A percentile compares a stretch with the other conserved stretches of the same genome.
These are phyloP conservation scores for Botrytis medusae DNA, from an alignment of 2,329 filamentous ascomycete genomes.

Conservation along the genomic window DNA sequence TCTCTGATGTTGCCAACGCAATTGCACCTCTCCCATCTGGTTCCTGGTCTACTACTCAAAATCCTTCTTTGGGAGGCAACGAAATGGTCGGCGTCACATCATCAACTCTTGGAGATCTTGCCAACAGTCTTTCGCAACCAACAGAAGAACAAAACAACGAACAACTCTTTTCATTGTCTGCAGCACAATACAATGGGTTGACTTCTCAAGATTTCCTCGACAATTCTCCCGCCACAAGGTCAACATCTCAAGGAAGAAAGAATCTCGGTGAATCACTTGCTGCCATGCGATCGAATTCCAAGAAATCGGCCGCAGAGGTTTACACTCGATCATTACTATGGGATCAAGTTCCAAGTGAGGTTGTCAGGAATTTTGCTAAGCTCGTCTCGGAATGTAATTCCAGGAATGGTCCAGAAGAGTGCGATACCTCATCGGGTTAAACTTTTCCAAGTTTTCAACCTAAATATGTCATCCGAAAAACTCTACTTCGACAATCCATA, in stretches of 20 bases:
- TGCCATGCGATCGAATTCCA: conserved; percentile 70
- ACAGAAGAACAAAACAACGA: conserved; percentile 84
- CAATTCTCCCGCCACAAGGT: conserved; percentile 48
- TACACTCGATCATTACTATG: conserved; percentile 91
- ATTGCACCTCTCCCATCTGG: conserved; percentile 55
- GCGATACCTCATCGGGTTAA: conserved; percentile 26
- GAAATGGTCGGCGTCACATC: conserved; percentile 53
- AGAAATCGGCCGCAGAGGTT: conserved; percentile 78
- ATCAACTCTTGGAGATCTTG: conserved; percentile 64
- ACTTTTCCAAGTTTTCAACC: neutral
- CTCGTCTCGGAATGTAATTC: conserved; percentile 76
- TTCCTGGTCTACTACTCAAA: conserved; percentile 45
- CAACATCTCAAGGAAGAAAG: conserved; percentile 63
- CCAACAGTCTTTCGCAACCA: conserved; percentile 68
- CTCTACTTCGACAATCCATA: conserved; percentile 22
- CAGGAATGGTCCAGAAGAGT: conserved; percentile 38
- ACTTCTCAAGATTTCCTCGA: conserved; percentile 72
- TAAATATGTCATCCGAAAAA: conserved; percentile 7
- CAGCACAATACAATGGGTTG: conserved; percentile 85
- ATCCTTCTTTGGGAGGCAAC: conserved; percentile 45
- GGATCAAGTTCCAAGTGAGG: conserved; percentile 90
- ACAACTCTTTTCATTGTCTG: conserved; percentile 81
- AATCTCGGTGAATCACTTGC: conserved; percentile 80
- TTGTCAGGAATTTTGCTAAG: conserved; percentile 88
- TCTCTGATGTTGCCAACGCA: conserved; percentile 27